These are phyloP conservation scores for Fusarium sp. DNA, from an alignment of 2,329 filamentous ascomycete genomes.

Conservation along the genomic window DNA sequence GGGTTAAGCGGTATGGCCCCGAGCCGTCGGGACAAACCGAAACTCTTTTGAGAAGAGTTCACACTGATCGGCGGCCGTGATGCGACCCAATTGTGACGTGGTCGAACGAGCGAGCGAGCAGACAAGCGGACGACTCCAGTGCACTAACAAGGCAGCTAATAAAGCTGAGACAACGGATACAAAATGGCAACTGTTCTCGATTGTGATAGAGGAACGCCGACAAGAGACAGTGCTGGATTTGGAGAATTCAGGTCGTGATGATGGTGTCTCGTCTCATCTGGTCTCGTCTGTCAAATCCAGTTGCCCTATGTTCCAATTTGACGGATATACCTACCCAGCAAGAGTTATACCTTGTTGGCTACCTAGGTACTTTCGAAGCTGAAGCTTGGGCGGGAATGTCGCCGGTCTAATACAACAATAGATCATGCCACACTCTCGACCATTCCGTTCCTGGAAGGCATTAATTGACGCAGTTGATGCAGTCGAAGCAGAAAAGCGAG, in stretches of 20 bases:
- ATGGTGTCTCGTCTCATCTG: not conserved
- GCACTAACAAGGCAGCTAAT: slow-evolving; percentile 1
- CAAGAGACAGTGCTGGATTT: not conserved
- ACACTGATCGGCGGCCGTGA: slow-evolving; percentile 28
- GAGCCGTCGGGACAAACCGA: slow-evolving; percentile 32
- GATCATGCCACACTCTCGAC: slow-evolving; percentile 14
- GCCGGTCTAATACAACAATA: not conserved
- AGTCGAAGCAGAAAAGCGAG: not conserved
- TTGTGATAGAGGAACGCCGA: slow-evolving; percentile 10
- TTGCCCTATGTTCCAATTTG: not conserved
- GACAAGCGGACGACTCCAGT: not conserved
- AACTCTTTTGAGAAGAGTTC: slow-evolving; percentile 29
- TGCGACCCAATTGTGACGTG: slow-evolving; percentile 40
- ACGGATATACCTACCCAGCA: not conserved
- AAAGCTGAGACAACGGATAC: slow-evolving; percentile 8
- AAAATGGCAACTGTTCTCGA: slow-evolving; percentile 17
- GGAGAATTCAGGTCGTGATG: not conserved
- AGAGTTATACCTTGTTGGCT: not conserved
- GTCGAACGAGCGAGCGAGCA: slow-evolving; percentile 34
- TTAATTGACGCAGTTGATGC: slow-evolving; percentile 14
- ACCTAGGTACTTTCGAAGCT: not conserved
- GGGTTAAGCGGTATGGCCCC: slow-evolving; percentile 13
- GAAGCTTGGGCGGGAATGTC: not conserved
- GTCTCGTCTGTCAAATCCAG: not conserved
- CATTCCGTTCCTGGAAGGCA: slow-evolving; percentile 2